Conservation (phyloP, 2,329 filamentous ascomycete species). For the Bertia moriformis region DNA sequence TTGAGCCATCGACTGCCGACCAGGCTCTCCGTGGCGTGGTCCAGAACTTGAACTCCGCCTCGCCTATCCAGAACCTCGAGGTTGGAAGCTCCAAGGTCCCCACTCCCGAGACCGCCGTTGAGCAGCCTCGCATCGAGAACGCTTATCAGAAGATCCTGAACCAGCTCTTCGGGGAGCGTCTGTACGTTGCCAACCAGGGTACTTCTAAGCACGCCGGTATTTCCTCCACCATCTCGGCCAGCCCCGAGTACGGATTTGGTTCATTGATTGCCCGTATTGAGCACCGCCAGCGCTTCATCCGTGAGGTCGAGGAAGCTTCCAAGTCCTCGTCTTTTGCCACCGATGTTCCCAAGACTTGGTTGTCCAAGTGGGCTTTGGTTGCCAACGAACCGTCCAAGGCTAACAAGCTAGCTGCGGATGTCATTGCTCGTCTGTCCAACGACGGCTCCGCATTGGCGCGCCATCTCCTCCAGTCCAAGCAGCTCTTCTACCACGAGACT, state of each 20-base stretch:
- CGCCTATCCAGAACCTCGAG: constrained; percentile 84
- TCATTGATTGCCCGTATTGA: constrained; percentile 86
- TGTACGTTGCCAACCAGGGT: constrained; percentile 78
- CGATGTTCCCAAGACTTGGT: constrained; percentile 58
- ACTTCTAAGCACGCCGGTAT: constrained; percentile 67
- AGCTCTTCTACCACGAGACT: constrained; percentile 82
- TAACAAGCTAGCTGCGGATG: constrained; percentile 64
- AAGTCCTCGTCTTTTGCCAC: constrained; percentile 67
- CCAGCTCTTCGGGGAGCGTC: constrained; percentile 72
- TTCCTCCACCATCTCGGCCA: constrained; percentile 63
- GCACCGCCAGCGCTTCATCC: constrained; percentile 64
- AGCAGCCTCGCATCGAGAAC: constrained; percentile 73
- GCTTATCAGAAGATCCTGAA: constrained; percentile 93
- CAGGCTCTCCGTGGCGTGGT: constrained; percentile 85
- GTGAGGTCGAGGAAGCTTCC: constrained; percentile 65
- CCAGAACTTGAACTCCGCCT: constrained; percentile 69
- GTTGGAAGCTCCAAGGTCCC: constrained; percentile 53
- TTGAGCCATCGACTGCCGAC: constrained; percentile 63
- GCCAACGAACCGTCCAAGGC: constrained; percentile 61
- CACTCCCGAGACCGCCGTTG: constrained; percentile 35
- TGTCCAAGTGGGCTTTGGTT: constrained; percentile 72
- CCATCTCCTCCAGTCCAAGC: constrained; percentile 61
- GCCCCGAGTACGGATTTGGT: constrained; percentile 87
- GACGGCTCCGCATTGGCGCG: constrained; percentile 68
- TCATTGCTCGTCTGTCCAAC: constrained; percentile 63